These are phyloP conservation scores for Sechiopsis laciniata DNA, from an alignment of 306 rosid genomes.

Conservation along the genomic window DNA sequence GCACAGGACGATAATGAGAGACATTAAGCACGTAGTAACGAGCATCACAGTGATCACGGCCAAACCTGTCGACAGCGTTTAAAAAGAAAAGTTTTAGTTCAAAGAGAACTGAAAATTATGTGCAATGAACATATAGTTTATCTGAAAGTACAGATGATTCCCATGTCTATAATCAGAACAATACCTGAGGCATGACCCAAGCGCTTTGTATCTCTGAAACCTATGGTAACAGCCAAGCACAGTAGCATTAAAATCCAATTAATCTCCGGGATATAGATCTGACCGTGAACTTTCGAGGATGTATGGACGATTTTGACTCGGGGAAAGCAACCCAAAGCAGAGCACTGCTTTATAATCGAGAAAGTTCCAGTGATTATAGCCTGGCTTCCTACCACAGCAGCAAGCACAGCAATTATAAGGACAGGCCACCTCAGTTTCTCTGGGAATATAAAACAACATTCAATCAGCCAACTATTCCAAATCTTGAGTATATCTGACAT, in stretches of 20 bases:
- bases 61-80: constrained; percentile 51
- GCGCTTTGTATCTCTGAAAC: constrained; percentile 77
- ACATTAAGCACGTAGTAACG: constrained; percentile 96
- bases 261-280: constrained; percentile 89
- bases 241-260: constrained; percentile 86
- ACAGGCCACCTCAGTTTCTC: constrained; percentile 84
- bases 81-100: neutral
- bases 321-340: constrained; percentile 86
- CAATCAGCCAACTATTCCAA: neutral
- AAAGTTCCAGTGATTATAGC: constrained; percentile 93
- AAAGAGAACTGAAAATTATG: neutral
- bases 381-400: constrained; percentile 96
- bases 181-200: constrained; percentile 92
- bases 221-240: constrained; percentile 77
- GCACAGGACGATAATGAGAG: constrained; percentile 76
- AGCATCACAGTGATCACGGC: constrained; percentile 94
- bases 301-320: constrained; percentile 87
- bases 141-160: neutral
- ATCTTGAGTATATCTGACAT: constrained; percentile 2
- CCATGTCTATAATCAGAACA: neutral
- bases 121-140: neutral
- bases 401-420: constrained; percentile 81
- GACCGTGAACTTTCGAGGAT: constrained; percentile 88
- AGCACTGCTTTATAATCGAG: constrained; percentile 89
- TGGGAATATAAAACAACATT: constrained; percentile 25